Evolutionary conservation across 2,329 filamentous ascomycete genomes (phyloP).

Genomic region (Scytalidium lignicola): DNA sequence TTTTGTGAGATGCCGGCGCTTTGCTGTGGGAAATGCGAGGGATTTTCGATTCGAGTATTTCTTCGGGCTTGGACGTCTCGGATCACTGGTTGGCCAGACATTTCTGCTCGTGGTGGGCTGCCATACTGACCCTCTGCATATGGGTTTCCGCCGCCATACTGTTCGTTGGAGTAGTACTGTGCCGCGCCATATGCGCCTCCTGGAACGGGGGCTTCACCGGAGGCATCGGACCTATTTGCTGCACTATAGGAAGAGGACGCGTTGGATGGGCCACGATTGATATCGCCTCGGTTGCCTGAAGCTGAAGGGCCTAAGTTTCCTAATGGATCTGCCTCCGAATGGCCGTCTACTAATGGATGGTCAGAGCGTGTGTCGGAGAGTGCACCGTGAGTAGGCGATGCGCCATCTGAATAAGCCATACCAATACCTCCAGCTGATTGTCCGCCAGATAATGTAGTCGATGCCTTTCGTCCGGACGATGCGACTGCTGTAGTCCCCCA

Average conservation of each 20-base stretch:
- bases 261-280: slow-evolving; percentile 87
- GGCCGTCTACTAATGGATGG: slow-evolving; percentile 55
- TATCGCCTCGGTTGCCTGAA: slow-evolving; percentile 61
- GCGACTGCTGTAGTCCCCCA: slow-evolving; percentile 77
- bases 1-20: slow-evolving; percentile 96
- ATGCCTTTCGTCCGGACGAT: slow-evolving; percentile 74
- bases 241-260: slow-evolving; percentile 94
- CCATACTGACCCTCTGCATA: slow-evolving; percentile 40
- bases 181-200: slow-evolving; percentile 40
- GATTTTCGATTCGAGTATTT: slow-evolving; percentile 92
- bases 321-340: slow-evolving; percentile 71
- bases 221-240: slow-evolving; percentile 67
- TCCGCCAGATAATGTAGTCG: slow-evolving; percentile 82
- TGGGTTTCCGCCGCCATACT: slow-evolving; percentile 52
- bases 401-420: slow-evolving; percentile 66
- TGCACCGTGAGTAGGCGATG: slow-evolving; percentile 61
- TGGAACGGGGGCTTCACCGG: slow-evolving; percentile 43
- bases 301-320: slow-evolving; percentile 74
- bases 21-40: slow-evolving; percentile 83
- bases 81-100: slow-evolving; percentile 69
- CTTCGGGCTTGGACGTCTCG: slow-evolving; percentile 86
- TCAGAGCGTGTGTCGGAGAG: slow-evolving; percentile 65
- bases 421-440: slow-evolving; percentile 46
- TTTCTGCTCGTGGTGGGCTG: slow-evolving; percentile 34
- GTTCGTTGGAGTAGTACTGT: slow-evolving; percentile 48